Base-by-base conservation (phyloP, 495 filamentous ascomycete species). In the Penicillium roqueforti region DNA sequence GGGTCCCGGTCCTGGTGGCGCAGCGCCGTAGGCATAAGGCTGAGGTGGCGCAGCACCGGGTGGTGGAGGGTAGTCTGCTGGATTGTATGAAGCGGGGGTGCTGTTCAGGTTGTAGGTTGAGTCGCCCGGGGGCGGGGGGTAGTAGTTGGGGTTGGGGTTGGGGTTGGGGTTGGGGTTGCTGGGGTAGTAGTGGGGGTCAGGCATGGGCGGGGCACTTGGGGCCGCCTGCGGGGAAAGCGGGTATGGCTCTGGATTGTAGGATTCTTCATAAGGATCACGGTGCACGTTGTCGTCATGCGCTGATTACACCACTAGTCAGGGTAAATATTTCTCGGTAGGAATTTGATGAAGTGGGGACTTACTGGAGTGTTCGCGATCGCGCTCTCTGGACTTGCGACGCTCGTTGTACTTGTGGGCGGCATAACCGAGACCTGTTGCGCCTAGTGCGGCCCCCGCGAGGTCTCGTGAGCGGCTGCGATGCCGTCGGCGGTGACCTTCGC, bases 321-420 rank as follows among this genome's bases (percentile, higher is more conserved):
- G 25, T 28, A 18, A 49, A 55, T 55, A 55, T 55, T 49, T 49
- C 45, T 49, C 26, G 34, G 16, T 16, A 16, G 18, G 16, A 28
- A 6, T 11, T 11, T 1, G 14, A 36, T 16, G 14, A 32, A 16
- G 38, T 13, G 20, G 11, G 16, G 14, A 52, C 59, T 58, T 60
- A 68, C 62, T 58, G 8, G 54, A 50, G 20, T 56, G 51, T 13
- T 69, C 75, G 48, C 65, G 69, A 38, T 76, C 74, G 16, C 50
- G 26, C 20, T 52, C 50, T 23, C n/a, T 41, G 19, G 68, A 65
- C 65, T 83, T 80, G 62, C 73, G 76, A 25, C 80, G 77, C 54
- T 89, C 86, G 55, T 80, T 80, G 43, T 78, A 78, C 58, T 83
- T 78, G 67, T 83, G 87, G 16, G 90, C 83, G n/a, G 87, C 88